Base-by-base conservation (phyloP, 164 flowering plant genomes). In the Tetrastigma voinierianum region DNA sequence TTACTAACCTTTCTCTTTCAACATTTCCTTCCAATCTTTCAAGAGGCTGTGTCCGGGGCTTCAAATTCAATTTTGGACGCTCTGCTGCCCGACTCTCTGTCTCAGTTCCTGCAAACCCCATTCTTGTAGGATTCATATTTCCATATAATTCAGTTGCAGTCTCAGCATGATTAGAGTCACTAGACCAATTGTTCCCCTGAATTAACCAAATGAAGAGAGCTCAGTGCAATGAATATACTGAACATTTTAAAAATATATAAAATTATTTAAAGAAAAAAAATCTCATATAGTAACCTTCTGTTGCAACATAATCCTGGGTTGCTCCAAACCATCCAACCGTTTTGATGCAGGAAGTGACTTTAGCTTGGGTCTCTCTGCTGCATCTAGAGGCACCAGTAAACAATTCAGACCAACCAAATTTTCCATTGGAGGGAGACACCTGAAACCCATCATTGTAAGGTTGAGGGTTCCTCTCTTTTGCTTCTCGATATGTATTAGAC, bases 331-430 rank as follows among this genome's bases (percentile, higher is more conserved):
- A 46, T 87, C 97, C 64, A 86, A 20, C 17, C 92, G 95, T 77
- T 79, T 93, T 65, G 90, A 74, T 72, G 95, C 82, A 12, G 97
- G 95, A 58, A 86, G 84, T 43, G 91, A 78, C 77, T 85, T 93
- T 76, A 91, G 68, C 77, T 88, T 93, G 18, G 95, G 98, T 65
- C 98, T 69, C 65, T 86, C 98, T 3, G 68, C 57, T 51, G 68
- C 79, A 75, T 89, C 95, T 56, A 73, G 48, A 64, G 74, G 73
- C 43, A 60, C 58, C 20, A 65, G 53, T 24, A 72, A 59, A 57
- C 59, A 69, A 55, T n/a, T 71, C 83, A 62, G 70, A 45, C 19
- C 67, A 71, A 72, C 67, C 79, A 64, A 57, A 51, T 68, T 64
- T 85, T 3, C 67, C 83, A 10, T 77, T 83, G 32, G 71, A 19